Conservation (phyloP, 345 rosid species). For the Excoecaria cochinchinensis region DNA sequence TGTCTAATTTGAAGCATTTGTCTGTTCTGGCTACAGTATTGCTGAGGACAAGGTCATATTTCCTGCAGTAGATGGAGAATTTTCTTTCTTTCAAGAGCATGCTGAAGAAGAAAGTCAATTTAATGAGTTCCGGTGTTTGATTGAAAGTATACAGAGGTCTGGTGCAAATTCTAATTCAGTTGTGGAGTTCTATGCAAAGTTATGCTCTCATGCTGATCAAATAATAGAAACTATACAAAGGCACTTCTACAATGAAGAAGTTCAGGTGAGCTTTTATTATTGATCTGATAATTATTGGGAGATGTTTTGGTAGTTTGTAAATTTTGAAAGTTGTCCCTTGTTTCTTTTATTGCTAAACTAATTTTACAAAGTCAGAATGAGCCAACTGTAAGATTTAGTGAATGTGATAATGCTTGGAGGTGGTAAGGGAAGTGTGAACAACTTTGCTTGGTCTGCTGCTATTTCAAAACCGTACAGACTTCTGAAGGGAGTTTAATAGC, state of each 20-base stretch:
- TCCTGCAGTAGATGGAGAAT: slow-evolving; percentile 78
- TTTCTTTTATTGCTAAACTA: slow-evolving; percentile 11
- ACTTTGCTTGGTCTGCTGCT: not conserved
- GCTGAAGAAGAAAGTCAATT: slow-evolving; percentile 84
- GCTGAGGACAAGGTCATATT: slow-evolving; percentile 92
- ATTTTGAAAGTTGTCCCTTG: not conserved
- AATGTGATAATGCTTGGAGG: slow-evolving; percentile 9
- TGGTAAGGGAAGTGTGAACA: not conserved
- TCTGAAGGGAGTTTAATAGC: not conserved
- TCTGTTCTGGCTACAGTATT: slow-evolving; percentile 50
- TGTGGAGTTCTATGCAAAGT: slow-evolving; percentile 66
- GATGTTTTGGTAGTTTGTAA: slow-evolving; percentile 16
- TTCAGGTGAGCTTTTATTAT: slow-evolving; percentile 54
- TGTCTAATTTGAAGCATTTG: not conserved
- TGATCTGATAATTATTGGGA: not conserved
- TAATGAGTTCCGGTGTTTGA: slow-evolving; percentile 67
- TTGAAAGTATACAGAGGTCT: slow-evolving; percentile 70
- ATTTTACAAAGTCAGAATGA: not conserved
- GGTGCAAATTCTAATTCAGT: slow-evolving; percentile 71
- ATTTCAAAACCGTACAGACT: slow-evolving; percentile 11
- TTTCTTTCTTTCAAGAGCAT: slow-evolving; percentile 74
- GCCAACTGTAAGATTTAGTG: slow-evolving; percentile 1
- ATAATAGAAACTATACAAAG: slow-evolving; percentile 70
- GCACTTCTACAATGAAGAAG: slow-evolving; percentile 81
- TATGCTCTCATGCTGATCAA: slow-evolving; percentile 85